phyloP scores from a whole-genome alignment of 2,329 filamentous ascomycete species.

The Aspergillus sergii region DNA sequence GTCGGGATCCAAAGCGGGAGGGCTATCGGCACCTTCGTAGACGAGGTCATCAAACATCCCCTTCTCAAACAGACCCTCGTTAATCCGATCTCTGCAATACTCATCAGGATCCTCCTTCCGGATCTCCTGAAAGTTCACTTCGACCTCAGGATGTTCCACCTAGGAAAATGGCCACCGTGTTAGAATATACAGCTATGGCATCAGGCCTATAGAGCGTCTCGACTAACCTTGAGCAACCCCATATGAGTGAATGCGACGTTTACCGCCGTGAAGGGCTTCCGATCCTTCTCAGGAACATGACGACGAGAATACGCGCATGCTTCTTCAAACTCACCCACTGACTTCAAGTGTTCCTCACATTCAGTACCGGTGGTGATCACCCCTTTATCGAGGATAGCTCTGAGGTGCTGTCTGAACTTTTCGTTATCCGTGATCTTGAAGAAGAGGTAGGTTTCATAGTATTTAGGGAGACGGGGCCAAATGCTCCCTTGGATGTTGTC shows the following conservation, averaged over 20 bases:
- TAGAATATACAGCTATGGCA: background rate
- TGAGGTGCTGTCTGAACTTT: slow-evolving; percentile 17
- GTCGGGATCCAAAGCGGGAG: slow-evolving; percentile 15
- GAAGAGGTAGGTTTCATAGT: slow-evolving; percentile 20
- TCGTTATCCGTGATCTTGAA: slow-evolving; percentile 19
- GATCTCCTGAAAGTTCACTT: background rate
- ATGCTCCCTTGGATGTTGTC: slow-evolving; percentile 18
- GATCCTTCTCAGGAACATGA: background rate
- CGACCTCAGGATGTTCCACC: slow-evolving; percentile 6
- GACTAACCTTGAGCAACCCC: slow-evolving; percentile 16
- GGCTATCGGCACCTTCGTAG: slow-evolving; percentile 19
- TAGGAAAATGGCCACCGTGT: background rate
- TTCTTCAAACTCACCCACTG: slow-evolving; percentile 5
- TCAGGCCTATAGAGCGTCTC: too few species aligned
- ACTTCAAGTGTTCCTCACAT: slow-evolving; percentile 11
- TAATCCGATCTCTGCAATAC: slow-evolving; percentile 2
- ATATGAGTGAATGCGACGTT: slow-evolving; percentile 18
- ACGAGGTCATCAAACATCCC: slow-evolving; percentile 23
- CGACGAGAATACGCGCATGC: background rate
- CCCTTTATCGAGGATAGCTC: background rate
- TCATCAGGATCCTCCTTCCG: background rate
- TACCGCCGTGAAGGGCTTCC: slow-evolving; percentile 11
- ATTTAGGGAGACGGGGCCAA: slow-evolving; percentile 18
- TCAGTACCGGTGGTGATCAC: slow-evolving; percentile 20
- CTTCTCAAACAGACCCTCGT: slow-evolving; percentile 12